Evolutionary conservation across 2,329 filamentous ascomycete species (phyloP).

Genomic region (Microsporum audouinii): DNA sequence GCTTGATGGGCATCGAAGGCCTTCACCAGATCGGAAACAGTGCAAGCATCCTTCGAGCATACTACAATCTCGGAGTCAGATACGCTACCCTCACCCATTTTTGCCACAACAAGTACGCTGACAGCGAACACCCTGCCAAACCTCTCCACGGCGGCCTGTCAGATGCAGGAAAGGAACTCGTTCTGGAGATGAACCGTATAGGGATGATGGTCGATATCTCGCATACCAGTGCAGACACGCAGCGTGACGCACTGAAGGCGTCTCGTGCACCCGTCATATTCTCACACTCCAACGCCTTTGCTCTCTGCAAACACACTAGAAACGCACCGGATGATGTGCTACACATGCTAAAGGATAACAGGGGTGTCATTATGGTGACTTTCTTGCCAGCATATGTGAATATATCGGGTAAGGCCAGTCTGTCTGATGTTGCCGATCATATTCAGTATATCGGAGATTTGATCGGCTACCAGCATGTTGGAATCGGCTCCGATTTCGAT

Average conservation of each 20-base stretch:
- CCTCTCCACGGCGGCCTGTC: slow-evolving; percentile 54
- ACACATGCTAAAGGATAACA: slow-evolving; percentile 58
- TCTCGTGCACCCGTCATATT: slow-evolving; percentile 77
- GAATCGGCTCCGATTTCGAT: slow-evolving; percentile 82
- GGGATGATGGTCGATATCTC: slow-evolving; percentile 89
- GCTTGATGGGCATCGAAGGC: slow-evolving; percentile 71
- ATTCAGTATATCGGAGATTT: slow-evolving; percentile 69
- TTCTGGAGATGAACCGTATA: slow-evolving; percentile 85
- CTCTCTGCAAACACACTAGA: slow-evolving; percentile 73
- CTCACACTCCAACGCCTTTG: slow-evolving; percentile 72
- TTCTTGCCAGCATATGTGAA: slow-evolving; percentile 70
- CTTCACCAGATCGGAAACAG: slow-evolving; percentile 88
- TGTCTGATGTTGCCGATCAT: slow-evolving; percentile 68
- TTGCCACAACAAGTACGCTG: slow-evolving; percentile 81
- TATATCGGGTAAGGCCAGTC: slow-evolving; percentile 53
- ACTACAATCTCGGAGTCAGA: slow-evolving; percentile 65
- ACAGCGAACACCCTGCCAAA: slow-evolving; percentile 54
- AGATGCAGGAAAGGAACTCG: slow-evolving; percentile 52
- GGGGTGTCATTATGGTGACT: slow-evolving; percentile 82
- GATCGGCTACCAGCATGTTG: slow-evolving; percentile 80
- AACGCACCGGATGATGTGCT: slow-evolving; percentile 84
- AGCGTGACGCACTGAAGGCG: slow-evolving; percentile 65
- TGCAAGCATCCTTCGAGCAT: slow-evolving; percentile 55
- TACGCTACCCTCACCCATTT: slow-evolving; percentile 89
- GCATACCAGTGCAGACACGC: slow-evolving; percentile 68